These are phyloP conservation scores for Phymatotrichopsis omnivora DNA, from an alignment of 2,329 filamentous ascomycete species.

Conservation along the genomic window DNA sequence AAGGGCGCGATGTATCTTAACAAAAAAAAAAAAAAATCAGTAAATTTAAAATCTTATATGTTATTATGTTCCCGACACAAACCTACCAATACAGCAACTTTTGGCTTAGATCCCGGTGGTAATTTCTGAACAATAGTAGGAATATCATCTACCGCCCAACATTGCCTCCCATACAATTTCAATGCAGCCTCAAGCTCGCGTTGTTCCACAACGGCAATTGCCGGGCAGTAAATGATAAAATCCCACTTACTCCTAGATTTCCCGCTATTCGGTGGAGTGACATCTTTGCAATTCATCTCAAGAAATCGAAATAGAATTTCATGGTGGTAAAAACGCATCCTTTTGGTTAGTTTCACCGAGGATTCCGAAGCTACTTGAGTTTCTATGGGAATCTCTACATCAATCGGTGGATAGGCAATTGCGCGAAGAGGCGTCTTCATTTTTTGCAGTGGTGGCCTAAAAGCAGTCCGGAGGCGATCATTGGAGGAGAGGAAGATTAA, in stretches of 20 bases:
- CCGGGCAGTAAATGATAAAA: conserved; percentile 23
- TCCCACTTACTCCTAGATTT: conserved; percentile 17
- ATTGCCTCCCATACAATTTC: conserved; percentile 4
- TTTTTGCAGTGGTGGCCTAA: conserved; percentile 24
- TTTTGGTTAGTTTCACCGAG: too few species aligned
- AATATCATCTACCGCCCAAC: conserved; percentile 15
- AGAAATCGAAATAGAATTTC: too few species aligned
- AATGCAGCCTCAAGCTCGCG: conserved; percentile 22
- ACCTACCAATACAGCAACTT: conserved; percentile 17
- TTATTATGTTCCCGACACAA: too few species aligned
- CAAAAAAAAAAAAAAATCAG: neutral
- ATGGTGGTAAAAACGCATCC: too few species aligned
- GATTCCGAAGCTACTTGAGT: too few species aligned
- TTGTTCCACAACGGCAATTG: conserved; percentile 20
- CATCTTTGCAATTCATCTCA: too few species aligned
- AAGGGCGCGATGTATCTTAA: conserved; percentile 24
- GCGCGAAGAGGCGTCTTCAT: conserved; percentile 22
- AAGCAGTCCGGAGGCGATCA: conserved; percentile 24
- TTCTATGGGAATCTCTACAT: conserved; percentile 13
- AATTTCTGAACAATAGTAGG: conserved; percentile 9
- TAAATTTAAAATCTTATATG: too few species aligned
- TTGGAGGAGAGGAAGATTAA: conserved; percentile 27
- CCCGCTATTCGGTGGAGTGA: too few species aligned
- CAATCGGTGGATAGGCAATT: conserved; percentile 27
- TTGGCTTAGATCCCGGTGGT: conserved; percentile 7